phyloP scores from a whole-genome alignment of 2,329 filamentous ascomycete genomes.

The Sclerotinia minor region DNA sequence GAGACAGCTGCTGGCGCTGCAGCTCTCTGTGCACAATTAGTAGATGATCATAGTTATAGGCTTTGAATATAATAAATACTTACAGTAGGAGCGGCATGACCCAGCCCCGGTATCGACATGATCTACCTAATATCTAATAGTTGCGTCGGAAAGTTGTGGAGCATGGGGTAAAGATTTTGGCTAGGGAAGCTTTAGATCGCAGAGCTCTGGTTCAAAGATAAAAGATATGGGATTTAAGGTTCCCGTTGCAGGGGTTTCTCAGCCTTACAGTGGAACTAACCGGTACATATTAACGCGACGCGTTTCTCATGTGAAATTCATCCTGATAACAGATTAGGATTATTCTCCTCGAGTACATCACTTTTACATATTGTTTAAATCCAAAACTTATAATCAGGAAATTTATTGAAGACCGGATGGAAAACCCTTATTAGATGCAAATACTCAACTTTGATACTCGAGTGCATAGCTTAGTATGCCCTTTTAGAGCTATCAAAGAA shows the following conservation, averaged over 20 bases:
- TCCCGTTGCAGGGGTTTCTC: conserved; percentile 12
- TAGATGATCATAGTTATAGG: neutral
- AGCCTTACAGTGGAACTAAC: conserved; percentile 6
- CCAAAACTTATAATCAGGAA: neutral
- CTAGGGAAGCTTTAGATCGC: conserved; percentile 15
- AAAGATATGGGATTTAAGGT: conserved; percentile 23
- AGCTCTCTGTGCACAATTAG: conserved; percentile 35
- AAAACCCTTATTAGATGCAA: too few relatives aligned
- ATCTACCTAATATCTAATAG: neutral
- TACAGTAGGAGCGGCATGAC: conserved; percentile 64
- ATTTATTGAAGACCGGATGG: neutral
- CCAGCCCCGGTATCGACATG: conserved; percentile 75
- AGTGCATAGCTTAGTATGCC: neutral
- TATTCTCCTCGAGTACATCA: neutral
- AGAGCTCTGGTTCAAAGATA: conserved; percentile 23
- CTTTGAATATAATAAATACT: conserved; percentile 35
- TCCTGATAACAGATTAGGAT: neutral
- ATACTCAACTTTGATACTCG: neutral
- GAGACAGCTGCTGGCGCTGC: conserved; percentile 41
- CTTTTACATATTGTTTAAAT: neutral
- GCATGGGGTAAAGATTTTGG: conserved; percentile 22
- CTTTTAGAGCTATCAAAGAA: neutral
- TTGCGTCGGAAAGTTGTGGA: conserved; percentile 9
- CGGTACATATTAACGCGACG: neutral
- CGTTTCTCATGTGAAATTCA: neutral